Evolutionary conservation across 2,329 filamentous ascomycete genomes (phyloP), one percentile per base, ranked within the genome.

Genomic region (Alternaria arbusti): DNA sequence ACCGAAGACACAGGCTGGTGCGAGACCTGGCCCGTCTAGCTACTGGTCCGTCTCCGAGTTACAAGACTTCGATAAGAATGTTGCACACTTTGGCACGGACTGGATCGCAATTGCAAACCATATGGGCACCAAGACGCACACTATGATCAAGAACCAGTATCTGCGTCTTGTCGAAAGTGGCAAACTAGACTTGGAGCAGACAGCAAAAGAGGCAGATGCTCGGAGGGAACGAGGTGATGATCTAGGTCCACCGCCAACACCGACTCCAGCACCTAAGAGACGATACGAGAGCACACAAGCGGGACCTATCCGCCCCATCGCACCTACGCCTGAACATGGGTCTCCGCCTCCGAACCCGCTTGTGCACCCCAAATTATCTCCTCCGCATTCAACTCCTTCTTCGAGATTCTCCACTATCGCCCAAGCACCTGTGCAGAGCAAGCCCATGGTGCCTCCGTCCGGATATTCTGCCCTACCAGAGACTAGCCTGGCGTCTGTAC

Each of bases 31-130:
- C 68, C 88, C 90, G 13, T 93, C 91, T 1, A 95, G 92, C 78
- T 96, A 96, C 78, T 96, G 92, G 92, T 95, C 92, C 72, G 92
- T 95, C 22, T 91, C 90, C 1, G 92, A 96, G 80, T 86, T 90
- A 58, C 90, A 86, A 50, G 92, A 94, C 73, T 96, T 96, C 78
- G 89, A 90, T 36, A 86, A 85, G 59, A 85, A 93, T 61, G 84
- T 96, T 50, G 86, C 85, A 54, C 87, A 92, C 58, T 95, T 93
- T 81, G 92, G 92, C 61, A 93, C 90, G 15, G 91, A 96, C 76
- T 96, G 91, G 88, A 83, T 83, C 52, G 87, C 87, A 5, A 95
- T 95, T 79, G 90, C 92, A 44, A 85, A 85, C 55, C 89, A 93
- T 71, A 94, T 96, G 90, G 90, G 90, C 54, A 93, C 91, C 5